Conservation (phyloP, 2,329 filamentous ascomycete genomes). For the Exophiala lecanii-corni region DNA sequence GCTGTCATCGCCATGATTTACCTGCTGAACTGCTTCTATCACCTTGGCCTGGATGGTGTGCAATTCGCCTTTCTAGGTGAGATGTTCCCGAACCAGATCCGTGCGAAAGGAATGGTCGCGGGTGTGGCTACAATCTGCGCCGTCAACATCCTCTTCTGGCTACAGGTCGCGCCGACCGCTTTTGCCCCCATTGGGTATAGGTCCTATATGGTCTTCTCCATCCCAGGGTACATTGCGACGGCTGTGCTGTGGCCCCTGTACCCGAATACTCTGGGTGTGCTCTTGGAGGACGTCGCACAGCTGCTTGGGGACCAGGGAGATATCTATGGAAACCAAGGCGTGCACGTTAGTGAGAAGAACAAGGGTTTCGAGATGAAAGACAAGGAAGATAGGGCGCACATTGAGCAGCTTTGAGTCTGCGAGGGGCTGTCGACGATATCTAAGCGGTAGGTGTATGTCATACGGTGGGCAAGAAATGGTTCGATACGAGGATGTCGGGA, state of each 20-base stretch:
- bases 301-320: slow-evolving; percentile 27
- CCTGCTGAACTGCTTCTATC: slow-evolving; percentile 8
- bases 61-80: slow-evolving; percentile 15
- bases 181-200: slow-evolving; percentile 31
- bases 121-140: slow-evolving; percentile 13
- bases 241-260: slow-evolving; percentile 9
- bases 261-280: slow-evolving; percentile 31
- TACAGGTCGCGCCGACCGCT: slow-evolving; percentile 27
- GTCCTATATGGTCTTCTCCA: slow-evolving; percentile 29
- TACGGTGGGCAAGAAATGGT: no score
- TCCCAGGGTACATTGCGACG: slow-evolving; percentile 5
- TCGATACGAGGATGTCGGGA: no score
- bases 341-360: no score
- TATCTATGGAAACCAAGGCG: no score
- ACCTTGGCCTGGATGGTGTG: slow-evolving; percentile 11
- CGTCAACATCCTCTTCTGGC: slow-evolving; percentile 15
- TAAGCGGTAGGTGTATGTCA: no score
- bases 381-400: no score
- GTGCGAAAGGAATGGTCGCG: slow-evolving; percentile 16
- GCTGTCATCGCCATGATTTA: slow-evolving; percentile 37
- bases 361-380: no score
- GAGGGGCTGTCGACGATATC: no score
- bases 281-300: slow-evolving; percentile 35
- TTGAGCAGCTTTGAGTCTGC: no score
- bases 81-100: slow-evolving; percentile 17